Conservation (phyloP, 768 basidiomycete genomes). For the Lactarius sanguifluus region DNA sequence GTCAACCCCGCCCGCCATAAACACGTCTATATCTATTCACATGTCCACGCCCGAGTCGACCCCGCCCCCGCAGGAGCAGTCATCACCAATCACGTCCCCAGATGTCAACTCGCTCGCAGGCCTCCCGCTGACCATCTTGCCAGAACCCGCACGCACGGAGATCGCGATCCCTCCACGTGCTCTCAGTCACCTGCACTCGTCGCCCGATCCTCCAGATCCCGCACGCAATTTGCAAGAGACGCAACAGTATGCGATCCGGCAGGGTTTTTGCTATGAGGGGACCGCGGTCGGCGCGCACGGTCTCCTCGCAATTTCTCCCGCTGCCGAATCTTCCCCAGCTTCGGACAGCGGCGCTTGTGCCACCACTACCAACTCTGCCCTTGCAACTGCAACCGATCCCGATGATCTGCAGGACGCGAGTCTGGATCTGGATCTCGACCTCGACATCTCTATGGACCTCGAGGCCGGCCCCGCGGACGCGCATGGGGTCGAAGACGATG, state of each 20-base stretch:
- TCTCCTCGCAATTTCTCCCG: constrained; percentile 21
- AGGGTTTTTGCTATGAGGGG: constrained; percentile 25
- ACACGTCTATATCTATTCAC: neutral
- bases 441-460: constrained; percentile 10
- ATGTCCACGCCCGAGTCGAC: neutral
- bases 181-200: constrained; percentile 10
- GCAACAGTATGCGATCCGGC: neutral
- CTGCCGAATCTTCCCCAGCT: neutral
- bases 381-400: no score
- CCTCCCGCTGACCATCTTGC: constrained; percentile 17
- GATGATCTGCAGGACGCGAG: neutral
- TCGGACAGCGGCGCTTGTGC: neutral
- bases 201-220: constrained; percentile 3
- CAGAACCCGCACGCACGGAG: neutral
- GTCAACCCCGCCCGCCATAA: neutral
- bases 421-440: constrained; percentile 3
- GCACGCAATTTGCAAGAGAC: neutral
- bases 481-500: neutral
- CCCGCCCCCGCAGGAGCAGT: neutral
- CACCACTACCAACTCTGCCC: neutral
- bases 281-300: constrained; percentile 20
- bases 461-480: neutral
- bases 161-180: constrained; percentile 16
- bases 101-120: constrained; percentile 2
- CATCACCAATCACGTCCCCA: neutral